Base-by-base conservation (phyloP, 2,329 filamentous ascomycete species). In the Exophiala bonariae region DNA sequence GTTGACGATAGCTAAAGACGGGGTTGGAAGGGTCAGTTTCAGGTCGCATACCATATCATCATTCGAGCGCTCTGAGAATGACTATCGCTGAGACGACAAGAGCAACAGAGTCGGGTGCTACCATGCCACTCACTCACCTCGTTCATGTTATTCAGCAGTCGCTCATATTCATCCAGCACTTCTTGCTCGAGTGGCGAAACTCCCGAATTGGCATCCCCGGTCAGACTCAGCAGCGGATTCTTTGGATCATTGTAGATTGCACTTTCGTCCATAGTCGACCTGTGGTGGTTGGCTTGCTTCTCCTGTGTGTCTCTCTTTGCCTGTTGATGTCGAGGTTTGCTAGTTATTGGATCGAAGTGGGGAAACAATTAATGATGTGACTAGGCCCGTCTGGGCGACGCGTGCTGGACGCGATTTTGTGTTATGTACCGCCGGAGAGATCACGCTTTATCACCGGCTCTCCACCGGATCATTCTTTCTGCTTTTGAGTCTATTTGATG, bases 81-180 rank as follows among this genome's bases (percentile, higher is more conserved):
- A n/a, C n/a, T n/a, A n/a, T n/a, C n/a, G 39, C 32, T 17, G 16
- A 3, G n/a, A 4, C 34, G 18, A 42, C 16, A 13, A 26, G 6
- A 14, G 16, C 23, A 26, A 28, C 31, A 36, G 20, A 32, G 11
- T 41, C 39, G 17, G n/a, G 19, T 16, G 32, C 30, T 14, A 9
- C 17, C 40, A 13, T 16, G 16, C 23, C 19, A n/a, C 10, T n/a
- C 11, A 51, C 70, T 49, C 70, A 92, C 93, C 72, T 86, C 86
- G 63, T 95, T 95, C 78, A 99, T 85, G 64, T 97, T 99, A 59
- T 86, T 85, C 0, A 92, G 81, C 23, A 99, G 72, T 11, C 86
- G 79, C 58, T 92, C 83, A 64, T 99, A 99, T 69, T 99, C 93
- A 53, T 97, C 90, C 1, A 99, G 76, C 1, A 99, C 86, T 65